A percentile compares a stretch with the other conserved stretches of the same genome.
Evolutionary conservation across 768 basidiomycete genomes (phyloP).

Genomic region (Suillus subaureus): DNA sequence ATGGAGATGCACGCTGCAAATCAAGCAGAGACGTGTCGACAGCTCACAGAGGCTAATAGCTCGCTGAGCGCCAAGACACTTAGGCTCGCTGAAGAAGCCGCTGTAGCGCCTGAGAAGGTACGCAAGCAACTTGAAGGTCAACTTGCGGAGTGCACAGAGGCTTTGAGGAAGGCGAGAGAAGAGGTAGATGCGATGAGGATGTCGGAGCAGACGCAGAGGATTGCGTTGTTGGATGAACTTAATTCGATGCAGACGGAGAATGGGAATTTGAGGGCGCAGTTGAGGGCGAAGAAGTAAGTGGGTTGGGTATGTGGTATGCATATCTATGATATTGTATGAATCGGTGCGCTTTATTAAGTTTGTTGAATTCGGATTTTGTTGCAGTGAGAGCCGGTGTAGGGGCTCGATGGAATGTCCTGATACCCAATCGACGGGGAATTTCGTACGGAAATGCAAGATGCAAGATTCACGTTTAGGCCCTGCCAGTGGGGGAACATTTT

Average conservation of each 20-base stretch:
- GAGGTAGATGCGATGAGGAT: constrained; percentile 69
- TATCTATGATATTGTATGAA: not conserved
- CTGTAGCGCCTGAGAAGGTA: constrained; percentile 43
- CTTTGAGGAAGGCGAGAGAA: constrained; percentile 63
- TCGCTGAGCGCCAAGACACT: constrained; percentile 72
- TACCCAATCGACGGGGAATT: too few relatives aligned
- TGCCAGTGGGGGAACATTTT: too few relatives aligned
- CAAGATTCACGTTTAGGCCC: too few relatives aligned
- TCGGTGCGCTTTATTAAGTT: not conserved
- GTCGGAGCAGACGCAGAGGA: constrained; percentile 79
- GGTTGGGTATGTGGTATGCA: not conserved
- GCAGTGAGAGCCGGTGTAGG: too few relatives aligned
- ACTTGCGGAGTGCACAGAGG: constrained; percentile 59
- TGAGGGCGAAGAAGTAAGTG: constrained; percentile 56
- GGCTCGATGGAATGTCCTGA: too few relatives aligned
- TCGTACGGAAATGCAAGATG: too few relatives aligned
- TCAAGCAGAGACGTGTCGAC: constrained; percentile 71
- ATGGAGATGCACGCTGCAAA: constrained; percentile 70
- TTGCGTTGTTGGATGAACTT: constrained; percentile 86
- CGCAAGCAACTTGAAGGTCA: constrained; percentile 67
- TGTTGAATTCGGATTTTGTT: constrained; percentile 18
- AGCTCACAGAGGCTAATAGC: constrained; percentile 81
- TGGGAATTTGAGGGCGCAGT: constrained; percentile 64
- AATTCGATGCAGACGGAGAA: constrained; percentile 85
- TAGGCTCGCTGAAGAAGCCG: constrained; percentile 43